Conservation (phyloP, 2,329 filamentous ascomycete genomes). For the Penicillium janthinellum region DNA sequence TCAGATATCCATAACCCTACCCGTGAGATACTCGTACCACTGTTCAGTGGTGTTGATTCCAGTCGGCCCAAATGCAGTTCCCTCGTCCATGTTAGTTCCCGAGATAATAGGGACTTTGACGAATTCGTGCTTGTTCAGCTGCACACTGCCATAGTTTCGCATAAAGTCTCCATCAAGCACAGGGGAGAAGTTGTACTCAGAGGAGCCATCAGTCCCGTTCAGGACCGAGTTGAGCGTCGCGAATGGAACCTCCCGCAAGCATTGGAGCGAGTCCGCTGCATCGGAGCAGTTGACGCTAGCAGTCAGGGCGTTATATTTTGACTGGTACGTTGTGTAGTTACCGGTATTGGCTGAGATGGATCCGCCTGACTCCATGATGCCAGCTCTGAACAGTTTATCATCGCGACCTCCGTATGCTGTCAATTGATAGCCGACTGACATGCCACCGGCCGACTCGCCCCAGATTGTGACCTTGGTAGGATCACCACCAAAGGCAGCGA, state of each 20-base stretch:
- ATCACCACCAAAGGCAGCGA: slow-evolving; percentile 38
- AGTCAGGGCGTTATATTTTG: slow-evolving; percentile 65
- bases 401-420: slow-evolving; percentile 58
- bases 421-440: slow-evolving; percentile 54
- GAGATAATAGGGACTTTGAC: slow-evolving; percentile 65
- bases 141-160: slow-evolving; percentile 53
- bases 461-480: slow-evolving; percentile 48
- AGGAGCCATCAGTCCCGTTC: slow-evolving; percentile 42
- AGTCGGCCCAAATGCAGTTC: slow-evolving; percentile 56
- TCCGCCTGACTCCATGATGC: slow-evolving; percentile 56
- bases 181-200: slow-evolving; percentile 42
- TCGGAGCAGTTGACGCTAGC: slow-evolving; percentile 60
- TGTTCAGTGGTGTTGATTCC: slow-evolving; percentile 59
- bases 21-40: slow-evolving; percentile 49
- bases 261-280: slow-evolving; percentile 61
- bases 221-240: slow-evolving; percentile 59
- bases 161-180: slow-evolving; percentile 61
- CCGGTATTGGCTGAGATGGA: slow-evolving; percentile 49
- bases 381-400: slow-evolving; percentile 57
- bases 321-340: slow-evolving; percentile 41
- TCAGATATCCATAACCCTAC: slow-evolving; percentile 12
- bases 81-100: slow-evolving; percentile 69
- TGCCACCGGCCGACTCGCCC: slow-evolving; percentile 60
- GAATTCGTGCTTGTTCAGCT: slow-evolving; percentile 61
- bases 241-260: slow-evolving; percentile 65